Base-by-base conservation (phyloP, 2,329 filamentous ascomycete genomes). In the Amauroascus verrucosus region DNA sequence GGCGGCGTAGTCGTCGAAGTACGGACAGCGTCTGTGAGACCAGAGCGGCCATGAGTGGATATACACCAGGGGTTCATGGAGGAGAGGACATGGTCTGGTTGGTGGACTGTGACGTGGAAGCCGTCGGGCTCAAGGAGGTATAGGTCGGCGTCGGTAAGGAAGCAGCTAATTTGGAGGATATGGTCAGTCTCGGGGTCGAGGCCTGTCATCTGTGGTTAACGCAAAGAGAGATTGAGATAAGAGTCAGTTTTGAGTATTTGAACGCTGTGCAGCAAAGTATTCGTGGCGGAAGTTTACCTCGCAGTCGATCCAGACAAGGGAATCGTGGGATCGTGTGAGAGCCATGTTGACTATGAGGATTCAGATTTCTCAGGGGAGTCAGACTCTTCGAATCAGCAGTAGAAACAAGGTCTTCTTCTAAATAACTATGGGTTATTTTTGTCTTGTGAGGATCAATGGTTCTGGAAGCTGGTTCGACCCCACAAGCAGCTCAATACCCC, bases 11-110 rank as follows among this genome's bases (percentile, higher is more conserved):
- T 85, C 0, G 76, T 80, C 0, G 90, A 95, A 30, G 80, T 74
- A 46, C 91, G 73, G 51, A 89, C 88, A 14, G 83, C 82, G 47
- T 80, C 77, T 0, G 87, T 93, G 52, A 98, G 80, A 8, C 93
- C 93, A n/a, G 83, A 89, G 51, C 79, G 72, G 61, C 77, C 81
- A 69, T 97, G 93, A 47, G 87, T 90, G 50, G 75, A 74, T 48
- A 79, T 86, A 70, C 93, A 97, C 93, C 93, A 98, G 49, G 84
- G 82, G 61, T 86, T 87, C 84, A 98, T 97, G 63, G 75, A 69
- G 63, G 84, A 82, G 62, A 97, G 81, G 40, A 81, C 78, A 51
- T 80, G 75, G 62, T 82, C 75, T 0, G 82, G 75, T 62, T 87
- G 86, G 66, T 91, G 84, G 54, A 98, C 79, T 44, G 91, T 76